A percentile compares a stretch with the other conserved stretches of the same genome.
These are phyloP conservation scores for Magnolia changhungtana DNA, from an alignment of 164 flowering plant genomes.

Conservation along the genomic window DNA sequence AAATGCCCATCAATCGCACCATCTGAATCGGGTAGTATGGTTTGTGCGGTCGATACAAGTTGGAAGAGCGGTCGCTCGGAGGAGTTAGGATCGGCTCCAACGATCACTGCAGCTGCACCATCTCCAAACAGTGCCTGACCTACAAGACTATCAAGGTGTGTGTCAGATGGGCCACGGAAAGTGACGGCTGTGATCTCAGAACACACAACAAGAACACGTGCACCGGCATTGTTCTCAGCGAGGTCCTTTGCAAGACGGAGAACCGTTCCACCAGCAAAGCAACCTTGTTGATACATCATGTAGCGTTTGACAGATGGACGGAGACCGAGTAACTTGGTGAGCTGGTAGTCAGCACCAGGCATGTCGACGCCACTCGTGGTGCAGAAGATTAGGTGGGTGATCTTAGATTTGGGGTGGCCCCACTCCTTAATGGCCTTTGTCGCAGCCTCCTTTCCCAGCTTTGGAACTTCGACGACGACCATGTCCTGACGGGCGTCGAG, in stretches of 20 bases:
- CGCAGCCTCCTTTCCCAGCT: slow-evolving; percentile 21
- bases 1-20: slow-evolving; percentile 19
- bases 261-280: slow-evolving; percentile 22
- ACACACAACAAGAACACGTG: slow-evolving; percentile 17
- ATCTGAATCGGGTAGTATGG: slow-evolving; percentile 13
- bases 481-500: slow-evolving; percentile 20
- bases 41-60: slow-evolving; percentile 12
- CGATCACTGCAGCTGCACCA: slow-evolving; percentile 17
- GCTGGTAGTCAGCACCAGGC: slow-evolving; percentile 22
- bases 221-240: slow-evolving; percentile 20
- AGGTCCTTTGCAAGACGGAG: slow-evolving; percentile 23
- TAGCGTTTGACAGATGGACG: slow-evolving; percentile 12
- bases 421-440: slow-evolving; percentile 21
- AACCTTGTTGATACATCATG: slow-evolving; percentile 21
- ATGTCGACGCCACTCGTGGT: slow-evolving; percentile 23
- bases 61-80: slow-evolving; percentile 13
- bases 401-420: slow-evolving; percentile 19
- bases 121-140: slow-evolving; percentile 21
- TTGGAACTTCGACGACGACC: slow-evolving; percentile 18
- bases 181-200: slow-evolving; percentile 20
- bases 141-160: slow-evolving; percentile 19
- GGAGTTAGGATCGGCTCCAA: slow-evolving; percentile 11
- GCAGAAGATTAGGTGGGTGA: slow-evolving; percentile 24
- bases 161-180: slow-evolving; percentile 15
- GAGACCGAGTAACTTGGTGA: slow-evolving; percentile 20